Evolutionary conservation across 345 rosid species (phyloP).

Genomic region (Geranium brycei): DNA sequence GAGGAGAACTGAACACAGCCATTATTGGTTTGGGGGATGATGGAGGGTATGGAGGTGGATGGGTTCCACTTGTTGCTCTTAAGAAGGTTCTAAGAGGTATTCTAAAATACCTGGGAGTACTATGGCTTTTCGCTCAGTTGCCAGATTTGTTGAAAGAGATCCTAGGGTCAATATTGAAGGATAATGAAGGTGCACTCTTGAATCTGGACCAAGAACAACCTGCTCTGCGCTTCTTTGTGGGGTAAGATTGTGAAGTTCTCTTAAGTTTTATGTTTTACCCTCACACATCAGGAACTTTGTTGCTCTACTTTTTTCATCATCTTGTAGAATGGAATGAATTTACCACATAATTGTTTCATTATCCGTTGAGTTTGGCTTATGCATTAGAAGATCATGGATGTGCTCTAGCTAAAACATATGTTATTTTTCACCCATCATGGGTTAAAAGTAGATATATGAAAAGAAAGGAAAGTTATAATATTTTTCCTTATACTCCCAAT

Average conservation of each 20-base stretch:
- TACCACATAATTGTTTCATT: too few relatives aligned
- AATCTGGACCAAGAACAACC: slow-evolving; percentile 99
- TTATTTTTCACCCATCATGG: background rate
- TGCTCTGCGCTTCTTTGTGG: slow-evolving; percentile 92
- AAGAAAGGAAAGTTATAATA: background rate
- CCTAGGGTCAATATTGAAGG: slow-evolving; percentile 86
- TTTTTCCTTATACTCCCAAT: background rate
- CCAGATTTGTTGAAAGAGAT: slow-evolving; percentile 90
- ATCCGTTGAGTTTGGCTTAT: too few relatives aligned
- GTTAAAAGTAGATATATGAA: background rate
- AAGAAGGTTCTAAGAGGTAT: slow-evolving; percentile 94
- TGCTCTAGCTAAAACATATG: background rate
- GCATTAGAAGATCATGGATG: background rate
- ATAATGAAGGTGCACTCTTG: slow-evolving; percentile 83
- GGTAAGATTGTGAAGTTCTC: slow-evolving; percentile 40
- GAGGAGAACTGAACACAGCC: slow-evolving; percentile 93
- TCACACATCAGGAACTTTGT: background rate
- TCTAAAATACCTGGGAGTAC: slow-evolving; percentile 91
- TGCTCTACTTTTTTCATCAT: background rate
- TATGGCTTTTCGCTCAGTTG: slow-evolving; percentile 91
- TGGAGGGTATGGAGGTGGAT: slow-evolving; percentile 99
- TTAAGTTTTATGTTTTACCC: background rate
- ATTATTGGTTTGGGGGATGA: slow-evolving; percentile 97
- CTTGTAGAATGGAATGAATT: background rate
- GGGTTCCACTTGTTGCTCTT: slow-evolving; percentile 99